Evolutionary conservation across 192 early-diverging fungal genomes (phyloP).

Genomic region (Linnemannia schmuckeri): DNA sequence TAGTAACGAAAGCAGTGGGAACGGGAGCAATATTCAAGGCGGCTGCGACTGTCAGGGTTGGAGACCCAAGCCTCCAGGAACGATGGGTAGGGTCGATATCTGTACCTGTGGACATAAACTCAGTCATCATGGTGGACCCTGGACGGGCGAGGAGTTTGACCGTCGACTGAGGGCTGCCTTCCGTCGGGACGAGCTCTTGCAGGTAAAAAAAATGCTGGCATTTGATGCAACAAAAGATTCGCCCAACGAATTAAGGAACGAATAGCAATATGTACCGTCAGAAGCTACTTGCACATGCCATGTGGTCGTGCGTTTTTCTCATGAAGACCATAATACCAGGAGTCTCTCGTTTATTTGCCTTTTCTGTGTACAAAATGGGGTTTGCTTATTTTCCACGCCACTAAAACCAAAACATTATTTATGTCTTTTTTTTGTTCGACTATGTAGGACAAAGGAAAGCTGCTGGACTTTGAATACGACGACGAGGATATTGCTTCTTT

Average conservation of each 20-base stretch:
- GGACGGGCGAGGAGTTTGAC: slow-evolving; percentile 61
- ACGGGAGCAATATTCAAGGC: not conserved
- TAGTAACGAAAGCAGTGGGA: not conserved
- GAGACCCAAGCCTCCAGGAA: slow-evolving; percentile 56
- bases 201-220: slow-evolving; percentile 31
- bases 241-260: not conserved
- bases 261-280: not conserved
- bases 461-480: slow-evolving; percentile 64
- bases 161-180: slow-evolving; percentile 63
- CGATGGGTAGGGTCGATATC: slow-evolving; percentile 39
- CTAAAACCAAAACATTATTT: slow-evolving; percentile 2
- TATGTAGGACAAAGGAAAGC: slow-evolving; percentile 65
- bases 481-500: slow-evolving; percentile 63
- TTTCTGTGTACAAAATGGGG: not conserved
- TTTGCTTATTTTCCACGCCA: not conserved
- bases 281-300: not conserved
- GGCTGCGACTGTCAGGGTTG: slow-evolving; percentile 64
- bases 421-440: not conserved
- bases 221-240: not conserved
- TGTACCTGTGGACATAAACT: slow-evolving; percentile 66
- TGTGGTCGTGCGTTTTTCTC: not conserved
- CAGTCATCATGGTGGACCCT: slow-evolving; percentile 58
- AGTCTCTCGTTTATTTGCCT: not conserved
- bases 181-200: slow-evolving; percentile 62
- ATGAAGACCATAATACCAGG: not conserved